Evolutionary conservation across 768 basidiomycete genomes (phyloP).

Genomic region (Termitomyces sp.): DNA sequence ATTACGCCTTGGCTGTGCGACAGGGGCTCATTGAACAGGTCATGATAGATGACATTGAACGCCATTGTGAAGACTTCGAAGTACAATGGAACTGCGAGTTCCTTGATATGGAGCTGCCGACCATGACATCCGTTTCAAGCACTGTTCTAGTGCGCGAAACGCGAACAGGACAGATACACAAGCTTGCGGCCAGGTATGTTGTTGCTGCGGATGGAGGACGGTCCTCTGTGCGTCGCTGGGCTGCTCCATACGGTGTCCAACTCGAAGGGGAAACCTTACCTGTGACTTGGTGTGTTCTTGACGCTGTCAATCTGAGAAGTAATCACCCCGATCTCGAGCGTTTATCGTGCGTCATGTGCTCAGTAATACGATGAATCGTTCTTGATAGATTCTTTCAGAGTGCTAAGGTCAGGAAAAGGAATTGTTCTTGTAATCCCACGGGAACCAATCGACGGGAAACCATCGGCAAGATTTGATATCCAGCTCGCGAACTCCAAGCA

Average conservation of each 20-base stretch:
- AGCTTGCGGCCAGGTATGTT: conserved; percentile 4
- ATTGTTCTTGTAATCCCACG: conserved; percentile 13
- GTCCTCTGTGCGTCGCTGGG: conserved; percentile 12
- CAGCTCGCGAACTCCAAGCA: conserved; percentile 12
- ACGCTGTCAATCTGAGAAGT: conserved; percentile 10
- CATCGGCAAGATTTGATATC: conserved; percentile 14
- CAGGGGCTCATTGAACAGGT: conserved; percentile 15
- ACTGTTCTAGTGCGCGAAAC: conserved; percentile 7
- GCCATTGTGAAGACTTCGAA: conserved; percentile 11
- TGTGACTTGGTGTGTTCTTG: conserved; percentile 14
- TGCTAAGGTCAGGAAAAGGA: conserved; percentile 10
- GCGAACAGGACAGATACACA: conserved; percentile 4
- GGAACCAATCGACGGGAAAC: conserved; percentile 14
- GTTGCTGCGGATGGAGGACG: conserved; percentile 12
- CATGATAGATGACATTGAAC: conserved; percentile 11
- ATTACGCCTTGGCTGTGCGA: conserved; percentile 12
- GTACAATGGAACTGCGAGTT: conserved; percentile 13
- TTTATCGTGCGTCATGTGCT: conserved; percentile 4
- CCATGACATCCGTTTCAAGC: not conserved
- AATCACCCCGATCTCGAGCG: conserved; percentile 13
- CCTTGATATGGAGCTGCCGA: conserved; percentile 8
- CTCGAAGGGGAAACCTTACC: conserved; percentile 9
- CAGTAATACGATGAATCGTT: not conserved
- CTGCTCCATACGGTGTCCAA: conserved; percentile 6
- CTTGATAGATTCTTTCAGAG: not conserved